Percentiles rank a stretch among this genome's conserved stretches.
phyloP scores from a whole-genome alignment of 2,329 filamentous ascomycete genomes.

The Colletotrichum liaoningense region DNA sequence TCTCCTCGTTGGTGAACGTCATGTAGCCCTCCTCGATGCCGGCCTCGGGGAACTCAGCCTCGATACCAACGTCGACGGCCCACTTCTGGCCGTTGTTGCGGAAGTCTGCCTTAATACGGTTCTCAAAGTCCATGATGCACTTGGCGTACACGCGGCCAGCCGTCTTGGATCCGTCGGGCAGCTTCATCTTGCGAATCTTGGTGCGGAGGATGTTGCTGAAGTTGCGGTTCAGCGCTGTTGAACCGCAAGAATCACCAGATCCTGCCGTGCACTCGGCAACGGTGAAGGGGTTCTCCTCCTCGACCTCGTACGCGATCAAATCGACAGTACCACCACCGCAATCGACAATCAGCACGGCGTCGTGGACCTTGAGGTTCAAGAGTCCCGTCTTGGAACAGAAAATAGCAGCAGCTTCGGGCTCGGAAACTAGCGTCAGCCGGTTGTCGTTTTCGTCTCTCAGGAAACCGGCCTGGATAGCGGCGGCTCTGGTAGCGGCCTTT shows the following conservation, averaged over 20 bases:
- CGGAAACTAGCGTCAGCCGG: slow-evolving; percentile 91
- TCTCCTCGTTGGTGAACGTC: slow-evolving; percentile 99
- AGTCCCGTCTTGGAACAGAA: slow-evolving; percentile 98
- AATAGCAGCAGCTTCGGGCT: slow-evolving; percentile 95
- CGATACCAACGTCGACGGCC: slow-evolving; percentile 98
- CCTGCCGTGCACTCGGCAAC: slow-evolving; percentile 97
- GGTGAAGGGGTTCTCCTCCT: slow-evolving; percentile 96
- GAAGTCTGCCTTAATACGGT: slow-evolving; percentile 99
- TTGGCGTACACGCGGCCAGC: slow-evolving; percentile 99
- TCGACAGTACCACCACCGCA: slow-evolving; percentile 98
- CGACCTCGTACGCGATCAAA: slow-evolving; percentile 98
- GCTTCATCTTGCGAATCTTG: slow-evolving; percentile 99
- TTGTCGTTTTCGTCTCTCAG: slow-evolving; percentile 98
- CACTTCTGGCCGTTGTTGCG: slow-evolving; percentile 99
- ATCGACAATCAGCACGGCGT: slow-evolving; percentile 97
- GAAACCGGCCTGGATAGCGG: slow-evolving; percentile 97
- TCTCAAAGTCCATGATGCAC: slow-evolving; percentile 99
- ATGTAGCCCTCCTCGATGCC: slow-evolving; percentile 99
- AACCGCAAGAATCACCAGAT: slow-evolving; percentile 96
- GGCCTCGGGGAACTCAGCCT: slow-evolving; percentile 96
- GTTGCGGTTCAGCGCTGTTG: slow-evolving; percentile 97
- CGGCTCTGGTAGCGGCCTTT: slow-evolving; percentile 94
- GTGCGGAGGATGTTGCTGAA: slow-evolving; percentile 98
- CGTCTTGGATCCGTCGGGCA: slow-evolving; percentile 95
- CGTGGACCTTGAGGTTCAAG: slow-evolving; percentile 96